phyloP scores from a whole-genome alignment of 1,284 basidiomycete species.

The Xerocomus minutiporus region DNA sequence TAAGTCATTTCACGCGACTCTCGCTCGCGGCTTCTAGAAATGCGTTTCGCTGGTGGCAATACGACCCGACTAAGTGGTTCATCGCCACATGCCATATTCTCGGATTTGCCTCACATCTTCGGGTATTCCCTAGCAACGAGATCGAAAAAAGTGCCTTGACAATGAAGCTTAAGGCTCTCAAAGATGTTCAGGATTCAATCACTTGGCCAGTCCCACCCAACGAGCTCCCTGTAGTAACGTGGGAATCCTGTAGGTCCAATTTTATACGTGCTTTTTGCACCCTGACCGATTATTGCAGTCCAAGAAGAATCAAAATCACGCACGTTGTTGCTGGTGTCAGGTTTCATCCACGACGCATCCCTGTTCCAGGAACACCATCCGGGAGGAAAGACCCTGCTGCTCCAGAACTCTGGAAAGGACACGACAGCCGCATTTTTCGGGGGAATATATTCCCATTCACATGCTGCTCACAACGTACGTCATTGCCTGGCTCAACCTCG shows the following conservation, averaged over 20 bases:
- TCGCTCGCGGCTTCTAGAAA: slow-evolving; percentile 21
- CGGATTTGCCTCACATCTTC: slow-evolving; percentile 74
- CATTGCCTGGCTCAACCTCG: background rate
- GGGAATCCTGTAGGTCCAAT: slow-evolving; percentile 67
- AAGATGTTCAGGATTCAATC: slow-evolving; percentile 60
- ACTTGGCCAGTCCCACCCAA: slow-evolving; percentile 64
- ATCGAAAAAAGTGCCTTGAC: slow-evolving; percentile 76
- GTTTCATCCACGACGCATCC: slow-evolving; percentile 84
- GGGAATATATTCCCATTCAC: slow-evolving; percentile 78
- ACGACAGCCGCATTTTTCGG: slow-evolving; percentile 83
- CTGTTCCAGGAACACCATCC: slow-evolving; percentile 78
- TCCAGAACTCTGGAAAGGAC: slow-evolving; percentile 69
- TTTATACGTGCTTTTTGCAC: background rate
- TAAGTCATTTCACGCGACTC: slow-evolving; percentile 3
- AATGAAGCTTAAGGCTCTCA: slow-evolving; percentile 79
- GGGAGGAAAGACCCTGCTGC: slow-evolving; percentile 66
- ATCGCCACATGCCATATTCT: slow-evolving; percentile 61
- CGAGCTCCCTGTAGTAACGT: slow-evolving; percentile 72
- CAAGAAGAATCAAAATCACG: slow-evolving; percentile 63
- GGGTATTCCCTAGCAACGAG: slow-evolving; percentile 84
- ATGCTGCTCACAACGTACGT: slow-evolving; percentile 77
- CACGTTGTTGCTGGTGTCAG: slow-evolving; percentile 69
- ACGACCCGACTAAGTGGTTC: slow-evolving; percentile 79
- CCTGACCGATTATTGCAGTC: slow-evolving; percentile 39
- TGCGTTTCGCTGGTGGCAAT: slow-evolving; percentile 69